Conservation (phyloP, 371 early-diverging fungal genomes). For the Synchytrium microbalum region DNA sequence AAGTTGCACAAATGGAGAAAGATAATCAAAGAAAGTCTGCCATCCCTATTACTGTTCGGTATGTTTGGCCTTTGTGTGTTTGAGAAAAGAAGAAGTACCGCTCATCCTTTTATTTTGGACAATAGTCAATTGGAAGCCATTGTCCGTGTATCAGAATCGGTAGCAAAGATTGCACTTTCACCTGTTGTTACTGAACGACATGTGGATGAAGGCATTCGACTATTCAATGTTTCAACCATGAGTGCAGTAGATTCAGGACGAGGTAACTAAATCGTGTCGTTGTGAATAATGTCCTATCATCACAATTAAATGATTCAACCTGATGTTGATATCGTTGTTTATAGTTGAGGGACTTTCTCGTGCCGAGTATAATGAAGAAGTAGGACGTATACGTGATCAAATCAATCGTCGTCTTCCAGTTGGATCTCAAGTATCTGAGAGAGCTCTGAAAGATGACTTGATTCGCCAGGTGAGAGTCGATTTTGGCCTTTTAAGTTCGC, state of each 20-base stretch:
- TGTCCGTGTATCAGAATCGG: slow-evolving; percentile 96
- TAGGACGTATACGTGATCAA: slow-evolving; percentile 63
- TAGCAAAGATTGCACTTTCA: slow-evolving; percentile 96
- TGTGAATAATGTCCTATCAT: no score
- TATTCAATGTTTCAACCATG: slow-evolving; percentile 98
- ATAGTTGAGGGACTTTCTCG: slow-evolving; percentile 67
- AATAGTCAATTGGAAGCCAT: slow-evolving; percentile 97
- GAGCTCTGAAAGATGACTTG: slow-evolving; percentile 62
- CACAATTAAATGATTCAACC: background rate
- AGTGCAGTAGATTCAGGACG: slow-evolving; percentile 73
- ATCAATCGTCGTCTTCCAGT: slow-evolving; percentile 81
- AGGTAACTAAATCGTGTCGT: slow-evolving; percentile 14
- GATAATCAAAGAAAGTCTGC: slow-evolving; percentile 67
- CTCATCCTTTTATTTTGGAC: slow-evolving; percentile 1
- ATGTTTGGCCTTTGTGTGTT: slow-evolving; percentile 7
- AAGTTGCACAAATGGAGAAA: slow-evolving; percentile 74
- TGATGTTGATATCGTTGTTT: background rate
- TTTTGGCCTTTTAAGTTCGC: background rate
- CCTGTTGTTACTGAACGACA: slow-evolving; percentile 82
- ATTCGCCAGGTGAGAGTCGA: slow-evolving; percentile 26
- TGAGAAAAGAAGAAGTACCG: background rate
- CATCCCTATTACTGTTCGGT: slow-evolving; percentile 98
- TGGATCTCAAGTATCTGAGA: slow-evolving; percentile 72
- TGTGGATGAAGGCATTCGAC: slow-evolving; percentile 97
- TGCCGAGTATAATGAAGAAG: slow-evolving; percentile 60